Base-by-base conservation (phyloP, 106 monocot genomes). In the Dioscorea alata region DNA sequence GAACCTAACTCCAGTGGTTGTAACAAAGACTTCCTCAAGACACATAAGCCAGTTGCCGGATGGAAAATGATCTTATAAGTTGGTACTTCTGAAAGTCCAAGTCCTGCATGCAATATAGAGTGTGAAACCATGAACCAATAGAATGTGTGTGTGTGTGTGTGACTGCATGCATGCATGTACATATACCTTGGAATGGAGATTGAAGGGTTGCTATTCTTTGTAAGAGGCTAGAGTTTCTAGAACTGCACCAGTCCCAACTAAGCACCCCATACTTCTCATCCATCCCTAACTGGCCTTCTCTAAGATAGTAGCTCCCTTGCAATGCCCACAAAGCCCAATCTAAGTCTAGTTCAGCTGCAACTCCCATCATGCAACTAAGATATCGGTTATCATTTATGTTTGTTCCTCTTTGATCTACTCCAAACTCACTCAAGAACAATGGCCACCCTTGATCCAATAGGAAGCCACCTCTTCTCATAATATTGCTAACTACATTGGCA, bases 21-120 rank as follows among this genome's bases (percentile, higher is more conserved):
- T 0, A 63, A 1, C 16, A 69, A 13, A 21, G 59, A 59, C 6
- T 63, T 69, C 58, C 50, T 71, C 33, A 74, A 10, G 8, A 91
- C 64, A 21, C 90, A 91, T 0, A 69, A 71, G 10, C 90, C 90
- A 9, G 79, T 84, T 48, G 69, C 64, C 15, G 83, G 90, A 56
- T 91, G 90, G 72, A 87, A 84, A 23, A 91, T 18, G 21, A 90
- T 68, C 8, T 48, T 58, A 78, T 86, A 79, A 0, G 76, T 64
- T 17, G 53, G 17, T 0, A 52, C 19, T 9, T 70, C 49, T 12
- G 78, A 73, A 20, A 79, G 28, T 2, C 69, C 71, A 5, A 71
- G 71, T 3, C 74, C 77, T 77, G 70, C 50, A 77, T 59, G 28
- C 0, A 42, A 19, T 42, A 42, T 42, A 42, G 6, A 42, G 42